Conservation (phyloP, 805 yeast species). For the Saccharomycopsis vini region DNA sequence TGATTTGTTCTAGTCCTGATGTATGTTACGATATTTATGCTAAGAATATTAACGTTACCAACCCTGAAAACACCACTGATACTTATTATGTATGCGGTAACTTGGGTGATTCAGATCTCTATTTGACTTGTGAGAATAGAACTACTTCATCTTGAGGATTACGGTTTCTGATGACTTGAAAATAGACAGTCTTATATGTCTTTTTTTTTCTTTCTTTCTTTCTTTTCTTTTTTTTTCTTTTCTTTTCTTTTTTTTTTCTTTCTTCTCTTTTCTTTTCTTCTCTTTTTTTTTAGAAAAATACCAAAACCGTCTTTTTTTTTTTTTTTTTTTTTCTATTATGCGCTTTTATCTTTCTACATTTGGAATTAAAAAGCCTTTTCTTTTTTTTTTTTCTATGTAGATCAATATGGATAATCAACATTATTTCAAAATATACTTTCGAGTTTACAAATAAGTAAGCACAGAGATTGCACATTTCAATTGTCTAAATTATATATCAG, state of each 20-base stretch:
- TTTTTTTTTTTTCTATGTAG: no score
- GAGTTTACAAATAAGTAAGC: no score
- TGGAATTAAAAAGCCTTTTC: no score
- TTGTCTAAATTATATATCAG: no score
- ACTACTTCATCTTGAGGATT: conserved; percentile 6
- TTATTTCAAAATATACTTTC: no score
- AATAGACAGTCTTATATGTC: no score
- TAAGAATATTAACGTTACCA: conserved; percentile 4
- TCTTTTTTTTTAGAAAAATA: not conserved
- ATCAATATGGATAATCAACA: no score
- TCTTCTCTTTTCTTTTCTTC: not conserved
- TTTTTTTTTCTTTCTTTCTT: no score
- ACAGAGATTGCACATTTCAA: no score
- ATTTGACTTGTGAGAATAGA: conserved; percentile 1
- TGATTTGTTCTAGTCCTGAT: conserved; percentile 6
- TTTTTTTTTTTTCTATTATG: no score
- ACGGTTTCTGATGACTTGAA: conserved; percentile 10
- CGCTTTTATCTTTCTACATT: no score
- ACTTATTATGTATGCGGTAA: conserved; percentile 4
- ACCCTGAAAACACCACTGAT: not conserved
- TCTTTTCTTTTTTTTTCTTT: not conserved
- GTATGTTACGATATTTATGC: conserved; percentile 8
- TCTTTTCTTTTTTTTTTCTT: no score
- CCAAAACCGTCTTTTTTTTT: not conserved
- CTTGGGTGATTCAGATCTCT: conserved; percentile 8